Percentiles rank a stretch among this genome's conserved stretches.
Evolutionary conservation across 2,329 filamentous ascomycete species (phyloP).

Genomic region (Xylariaceae sp.): DNA sequence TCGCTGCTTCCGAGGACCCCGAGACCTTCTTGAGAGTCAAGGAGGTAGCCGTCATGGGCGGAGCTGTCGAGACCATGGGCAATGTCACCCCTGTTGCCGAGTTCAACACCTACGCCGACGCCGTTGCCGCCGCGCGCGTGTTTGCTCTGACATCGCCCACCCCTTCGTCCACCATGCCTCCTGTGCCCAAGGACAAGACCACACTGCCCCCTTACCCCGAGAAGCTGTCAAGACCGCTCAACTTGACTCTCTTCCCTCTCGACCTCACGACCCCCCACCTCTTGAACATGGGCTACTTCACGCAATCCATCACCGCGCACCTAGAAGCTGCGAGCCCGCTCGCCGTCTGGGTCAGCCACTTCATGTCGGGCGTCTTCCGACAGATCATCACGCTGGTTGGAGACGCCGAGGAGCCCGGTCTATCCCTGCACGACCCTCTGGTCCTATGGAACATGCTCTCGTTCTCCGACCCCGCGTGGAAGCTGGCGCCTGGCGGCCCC

Average conservation of each 20-base stretch:
- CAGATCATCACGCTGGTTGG: constrained; percentile 61
- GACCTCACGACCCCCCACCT: constrained; percentile 71
- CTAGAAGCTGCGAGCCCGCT: constrained; percentile 63
- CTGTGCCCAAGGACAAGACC: constrained; percentile 47
- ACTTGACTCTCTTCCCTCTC: constrained; percentile 66
- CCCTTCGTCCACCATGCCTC: constrained; percentile 76
- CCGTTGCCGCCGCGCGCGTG: constrained; percentile 68
- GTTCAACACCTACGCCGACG: constrained; percentile 93
- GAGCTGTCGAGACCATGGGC: constrained; percentile 70
- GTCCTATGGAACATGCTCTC: constrained; percentile 75
- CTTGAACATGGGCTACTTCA: constrained; percentile 57
- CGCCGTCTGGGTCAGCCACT: constrained; percentile 66
- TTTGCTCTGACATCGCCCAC: constrained; percentile 70
- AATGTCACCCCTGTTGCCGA: constrained; percentile 85
- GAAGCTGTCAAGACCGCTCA: constrained; percentile 57
- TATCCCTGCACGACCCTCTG: constrained; percentile 71
- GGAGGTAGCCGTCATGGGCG: constrained; percentile 94
- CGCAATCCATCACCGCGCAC: constrained; percentile 48
- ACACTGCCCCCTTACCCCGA: constrained; percentile 58
- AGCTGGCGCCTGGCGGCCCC: constrained; percentile 44
- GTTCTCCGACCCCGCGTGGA: constrained; percentile 53
- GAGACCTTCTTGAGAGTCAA: constrained; percentile 84
- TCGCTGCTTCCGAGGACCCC: constrained; percentile 82
- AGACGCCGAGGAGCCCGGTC: constrained; percentile 51
- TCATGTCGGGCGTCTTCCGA: constrained; percentile 64